Evolutionary conservation across 2,329 filamentous ascomycete genomes (phyloP), one percentile per base, ranked within the genome.

Genomic region (Nannizziopsis barbatae): DNA sequence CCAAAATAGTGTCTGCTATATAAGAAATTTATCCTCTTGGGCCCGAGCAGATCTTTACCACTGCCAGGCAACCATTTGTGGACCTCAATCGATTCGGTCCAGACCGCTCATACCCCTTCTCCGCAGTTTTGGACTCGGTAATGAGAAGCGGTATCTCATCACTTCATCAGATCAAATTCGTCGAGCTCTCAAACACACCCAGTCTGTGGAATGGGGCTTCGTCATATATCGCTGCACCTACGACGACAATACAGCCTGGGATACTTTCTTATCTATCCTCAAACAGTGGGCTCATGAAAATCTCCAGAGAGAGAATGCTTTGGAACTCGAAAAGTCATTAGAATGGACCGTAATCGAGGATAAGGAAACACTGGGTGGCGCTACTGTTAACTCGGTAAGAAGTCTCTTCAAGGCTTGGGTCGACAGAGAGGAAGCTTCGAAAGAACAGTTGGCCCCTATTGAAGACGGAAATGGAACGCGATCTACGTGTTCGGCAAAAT

Each of bases 131-230:
- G 6, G 6, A 46, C 33, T 39, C 33, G 18, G 12, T 2, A 31
- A 18, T 18, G 33, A n/a, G 6, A 36, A 46, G 20, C 43, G 35
- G 1, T 27, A 46, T 11, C 9, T 46, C 36, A 30, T 3, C n/a
- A 12, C 31, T 6, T 45, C 31, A 2, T 37, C 43, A 3, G 39
- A 39, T 22, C 15, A n/a, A 7, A 38, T 46, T 11, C 43, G 43
- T 31, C 12, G 39, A 22, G 14, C 20, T 4, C 33, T 46, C 8
- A 12, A 39, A 14, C 42, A 11, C 7, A 22, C 3, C 4, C 38
- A 39, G 20, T 33, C 36, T 22, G 30, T 2, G 12, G 52, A 60
- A 22, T 42, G 42, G 20, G 42, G 38, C 3, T 46, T 44, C 15
- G 18, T 47, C 4, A 35, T 50, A 10, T 38, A 45, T 12, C 43